These are phyloP conservation scores for Volvox africanus DNA, from an alignment of 139 green algal species.

Conservation along the genomic window DNA sequence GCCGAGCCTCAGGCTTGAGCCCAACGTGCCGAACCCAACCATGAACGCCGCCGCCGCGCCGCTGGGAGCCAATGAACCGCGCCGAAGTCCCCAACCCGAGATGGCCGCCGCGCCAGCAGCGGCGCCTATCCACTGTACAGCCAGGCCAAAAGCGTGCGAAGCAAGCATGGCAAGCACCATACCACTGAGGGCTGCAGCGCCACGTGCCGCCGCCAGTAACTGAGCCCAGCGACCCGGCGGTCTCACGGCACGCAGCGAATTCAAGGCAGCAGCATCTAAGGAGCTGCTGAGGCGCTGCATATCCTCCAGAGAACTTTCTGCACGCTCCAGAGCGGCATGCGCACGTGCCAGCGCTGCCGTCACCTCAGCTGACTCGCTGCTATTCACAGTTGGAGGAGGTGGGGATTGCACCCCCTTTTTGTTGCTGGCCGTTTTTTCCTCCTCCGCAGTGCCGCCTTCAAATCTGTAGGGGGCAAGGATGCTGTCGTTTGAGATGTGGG, in stretches of 20 bases:
- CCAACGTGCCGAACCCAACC: constrained; percentile 78
- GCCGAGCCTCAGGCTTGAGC: constrained; percentile 73
- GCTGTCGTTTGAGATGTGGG: too few species aligned
- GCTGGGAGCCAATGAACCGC: constrained; percentile 39
- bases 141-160: constrained; percentile 69
- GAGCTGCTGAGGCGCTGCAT: constrained; percentile 46
- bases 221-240: not conserved
- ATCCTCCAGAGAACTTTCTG: constrained; percentile 54
- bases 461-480: too few species aligned
- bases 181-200: not conserved
- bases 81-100: constrained; percentile 47
- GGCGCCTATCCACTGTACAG: constrained; percentile 58
- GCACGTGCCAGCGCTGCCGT: constrained; percentile 49
- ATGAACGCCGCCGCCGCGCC: constrained; percentile 71
- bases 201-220: not conserved
- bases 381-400: too few species aligned
- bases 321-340: constrained; percentile 50
- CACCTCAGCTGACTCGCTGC: constrained; percentile 16
- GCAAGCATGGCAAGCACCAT: constrained; percentile 51
- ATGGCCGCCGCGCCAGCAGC: constrained; percentile 43
- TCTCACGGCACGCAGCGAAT: not conserved
- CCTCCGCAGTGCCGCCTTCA: too few species aligned
- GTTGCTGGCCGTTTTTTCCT: too few species aligned
- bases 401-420: too few species aligned
- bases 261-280: not conserved